Conservation (phyloP, 345 rosid genomes). For the Citrus trifoliata region DNA sequence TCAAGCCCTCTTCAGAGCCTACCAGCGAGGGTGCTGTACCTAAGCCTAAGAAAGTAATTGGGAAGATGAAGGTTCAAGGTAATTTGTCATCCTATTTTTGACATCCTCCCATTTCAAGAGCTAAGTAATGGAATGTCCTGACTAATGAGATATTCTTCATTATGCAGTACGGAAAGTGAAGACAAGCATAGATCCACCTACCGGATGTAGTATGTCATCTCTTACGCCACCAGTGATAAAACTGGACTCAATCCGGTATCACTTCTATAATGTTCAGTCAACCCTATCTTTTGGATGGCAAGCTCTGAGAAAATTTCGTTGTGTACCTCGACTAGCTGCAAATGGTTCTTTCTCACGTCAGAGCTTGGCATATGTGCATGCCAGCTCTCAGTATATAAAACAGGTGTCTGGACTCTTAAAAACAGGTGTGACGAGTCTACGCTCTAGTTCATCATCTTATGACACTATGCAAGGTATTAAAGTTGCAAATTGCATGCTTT, state of each 20-base stretch:
- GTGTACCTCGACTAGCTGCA: constrained; percentile 52
- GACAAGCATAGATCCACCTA: constrained; percentile 66
- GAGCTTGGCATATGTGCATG: constrained; percentile 91
- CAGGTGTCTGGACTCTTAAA: constrained; percentile 94
- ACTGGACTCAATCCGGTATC: constrained; percentile 54
- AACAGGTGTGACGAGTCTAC: constrained; percentile 84
- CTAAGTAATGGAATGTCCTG: constrained; percentile 12
- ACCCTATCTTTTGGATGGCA: constrained; percentile 66
- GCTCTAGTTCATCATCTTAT: constrained; percentile 88
- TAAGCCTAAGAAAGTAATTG: constrained; percentile 73
- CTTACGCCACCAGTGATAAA: constrained; percentile 54
- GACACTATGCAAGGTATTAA: constrained; percentile 77
- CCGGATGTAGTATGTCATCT: constrained; percentile 81
- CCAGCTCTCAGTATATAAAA: constrained; percentile 85
- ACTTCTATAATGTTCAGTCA: constrained; percentile 57
- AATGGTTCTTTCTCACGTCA: constrained; percentile 80
- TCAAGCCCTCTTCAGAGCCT: constrained; percentile 60
- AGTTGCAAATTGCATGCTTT: constrained; percentile 3
- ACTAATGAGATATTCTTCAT: constrained; percentile 6
- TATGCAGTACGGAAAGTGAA: constrained; percentile 88
- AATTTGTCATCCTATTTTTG: constrained; percentile 10
- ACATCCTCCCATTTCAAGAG: constrained; percentile 9
- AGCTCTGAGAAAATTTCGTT: constrained; percentile 60
- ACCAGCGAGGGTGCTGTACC: constrained; percentile 58
- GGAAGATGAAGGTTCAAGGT: constrained; percentile 99